Evolutionary conservation across 164 flowering plant genomes (phyloP).

Genomic region (Chimonanthus salicifolius): DNA sequence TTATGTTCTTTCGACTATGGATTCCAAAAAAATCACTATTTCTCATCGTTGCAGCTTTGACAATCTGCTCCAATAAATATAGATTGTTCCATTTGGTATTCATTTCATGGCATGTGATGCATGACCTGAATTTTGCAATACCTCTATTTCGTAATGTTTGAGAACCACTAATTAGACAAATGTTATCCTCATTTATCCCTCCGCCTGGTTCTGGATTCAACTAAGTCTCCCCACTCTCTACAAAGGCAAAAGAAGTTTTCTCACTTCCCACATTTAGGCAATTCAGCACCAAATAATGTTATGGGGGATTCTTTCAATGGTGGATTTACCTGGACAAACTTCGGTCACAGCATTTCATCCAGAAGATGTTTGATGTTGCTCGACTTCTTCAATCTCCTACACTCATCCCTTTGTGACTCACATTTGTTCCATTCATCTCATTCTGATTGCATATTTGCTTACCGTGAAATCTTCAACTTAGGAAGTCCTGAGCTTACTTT

Average conservation of each 20-base stretch:
- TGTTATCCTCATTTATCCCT: background rate
- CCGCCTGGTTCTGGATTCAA: too few species aligned
- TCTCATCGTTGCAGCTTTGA: background rate
- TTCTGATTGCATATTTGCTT: background rate
- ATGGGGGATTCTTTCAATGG: too few species aligned
- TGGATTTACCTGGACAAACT: too few species aligned
- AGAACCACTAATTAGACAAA: background rate
- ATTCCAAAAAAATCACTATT: constrained; percentile 1
- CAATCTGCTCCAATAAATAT: background rate
- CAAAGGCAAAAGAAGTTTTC: too few species aligned
- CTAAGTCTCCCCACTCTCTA: too few species aligned
- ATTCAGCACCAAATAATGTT: too few species aligned
- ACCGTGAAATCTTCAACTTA: background rate
- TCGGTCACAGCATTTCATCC: too few species aligned
- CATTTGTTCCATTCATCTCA: background rate
- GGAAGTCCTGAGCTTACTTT: too few species aligned
- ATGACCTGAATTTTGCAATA: too few species aligned
- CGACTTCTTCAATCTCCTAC: background rate
- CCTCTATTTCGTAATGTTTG: background rate
- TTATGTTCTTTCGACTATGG: background rate
- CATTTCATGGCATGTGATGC: background rate
- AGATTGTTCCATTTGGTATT: background rate
- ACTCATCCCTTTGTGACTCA: background rate
- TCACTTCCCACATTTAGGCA: too few species aligned
- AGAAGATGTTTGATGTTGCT: background rate